phyloP scores from a whole-genome alignment of 257 asterid species.

The Prunella vulgaris region DNA sequence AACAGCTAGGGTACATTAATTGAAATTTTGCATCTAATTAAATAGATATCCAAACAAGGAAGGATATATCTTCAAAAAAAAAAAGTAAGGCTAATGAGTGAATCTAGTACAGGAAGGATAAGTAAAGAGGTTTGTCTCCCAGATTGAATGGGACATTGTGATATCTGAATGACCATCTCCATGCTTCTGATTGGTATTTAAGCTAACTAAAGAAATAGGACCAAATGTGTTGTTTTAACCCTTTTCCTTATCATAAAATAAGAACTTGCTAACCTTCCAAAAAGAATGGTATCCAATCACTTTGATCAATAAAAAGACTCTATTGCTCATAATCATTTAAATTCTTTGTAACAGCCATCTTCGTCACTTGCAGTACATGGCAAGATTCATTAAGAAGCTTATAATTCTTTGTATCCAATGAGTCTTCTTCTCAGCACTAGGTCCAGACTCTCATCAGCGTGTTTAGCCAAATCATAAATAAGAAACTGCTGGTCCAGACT shows the following conservation, averaged over 20 bases:
- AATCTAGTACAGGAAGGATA: not conserved
- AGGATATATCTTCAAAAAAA: not conserved
- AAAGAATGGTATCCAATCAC: not conserved
- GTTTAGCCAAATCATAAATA: slow-evolving; percentile 61
- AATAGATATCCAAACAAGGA: too few species aligned
- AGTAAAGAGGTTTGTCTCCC: not conserved
- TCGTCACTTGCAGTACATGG: not conserved
- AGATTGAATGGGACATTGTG: not conserved
- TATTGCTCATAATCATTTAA: not conserved
- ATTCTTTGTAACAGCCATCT: not conserved
- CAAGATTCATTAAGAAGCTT: not conserved
- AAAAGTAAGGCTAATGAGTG: not conserved
- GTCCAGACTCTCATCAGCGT: slow-evolving; percentile 41
- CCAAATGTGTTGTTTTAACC: not conserved
- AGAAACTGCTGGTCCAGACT: slow-evolving; percentile 96
- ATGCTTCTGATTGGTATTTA: not conserved
- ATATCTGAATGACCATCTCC: not conserved
- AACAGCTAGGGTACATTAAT: too few species aligned
- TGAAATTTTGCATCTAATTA: too few species aligned
- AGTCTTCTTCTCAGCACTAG: slow-evolving; percentile 66
- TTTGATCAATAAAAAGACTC: not conserved
- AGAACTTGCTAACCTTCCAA: not conserved
- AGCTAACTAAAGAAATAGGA: not conserved
- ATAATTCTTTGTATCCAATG: slow-evolving; percentile 57
- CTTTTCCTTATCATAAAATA: not conserved